Percentiles rank a stretch among this genome's conserved stretches.
Evolutionary conservation across 139 green algal species (phyloP).

Genomic region (Chlamydomonas eustigma): DNA sequence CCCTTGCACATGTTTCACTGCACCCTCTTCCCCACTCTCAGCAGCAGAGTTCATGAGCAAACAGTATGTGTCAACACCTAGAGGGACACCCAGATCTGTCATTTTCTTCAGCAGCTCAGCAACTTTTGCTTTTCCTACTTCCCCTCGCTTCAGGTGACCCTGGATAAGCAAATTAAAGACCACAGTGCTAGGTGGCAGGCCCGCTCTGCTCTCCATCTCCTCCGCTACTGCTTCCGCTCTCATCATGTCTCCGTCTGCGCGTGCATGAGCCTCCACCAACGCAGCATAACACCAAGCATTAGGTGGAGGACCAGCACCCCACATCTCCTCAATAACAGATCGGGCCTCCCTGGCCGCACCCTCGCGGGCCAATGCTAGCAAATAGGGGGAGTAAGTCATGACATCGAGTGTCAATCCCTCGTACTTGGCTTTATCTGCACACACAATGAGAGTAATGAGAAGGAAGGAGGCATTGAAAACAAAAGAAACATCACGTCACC

Average conservation of each 20-base stretch:
- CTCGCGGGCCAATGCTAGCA: constrained; percentile 31
- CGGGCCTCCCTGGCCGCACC: constrained; percentile 16
- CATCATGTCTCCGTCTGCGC: not conserved
- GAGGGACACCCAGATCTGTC: not conserved
- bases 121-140: not conserved
- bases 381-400: constrained; percentile 45
- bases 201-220: not conserved
- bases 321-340: constrained; percentile 38
- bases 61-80: constrained; percentile 37
- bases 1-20: not conserved
- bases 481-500: too few species aligned
- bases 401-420: constrained; percentile 50
- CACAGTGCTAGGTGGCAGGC: not conserved
- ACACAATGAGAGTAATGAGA: too few species aligned
- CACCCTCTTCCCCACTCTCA: constrained; percentile 2
- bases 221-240: not conserved
- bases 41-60: constrained; percentile 45
- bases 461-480: not conserved
- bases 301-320: constrained; percentile 14
- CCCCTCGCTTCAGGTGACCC: not conserved
- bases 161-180: constrained; percentile 32
- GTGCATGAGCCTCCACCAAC: constrained; percentile 18
- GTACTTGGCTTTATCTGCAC: constrained; percentile 26
- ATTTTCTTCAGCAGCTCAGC: not conserved
- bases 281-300: constrained; percentile 7